Base-by-base conservation (phyloP, 1,139 yeast genomes). In the Pichia sp. region DNA sequence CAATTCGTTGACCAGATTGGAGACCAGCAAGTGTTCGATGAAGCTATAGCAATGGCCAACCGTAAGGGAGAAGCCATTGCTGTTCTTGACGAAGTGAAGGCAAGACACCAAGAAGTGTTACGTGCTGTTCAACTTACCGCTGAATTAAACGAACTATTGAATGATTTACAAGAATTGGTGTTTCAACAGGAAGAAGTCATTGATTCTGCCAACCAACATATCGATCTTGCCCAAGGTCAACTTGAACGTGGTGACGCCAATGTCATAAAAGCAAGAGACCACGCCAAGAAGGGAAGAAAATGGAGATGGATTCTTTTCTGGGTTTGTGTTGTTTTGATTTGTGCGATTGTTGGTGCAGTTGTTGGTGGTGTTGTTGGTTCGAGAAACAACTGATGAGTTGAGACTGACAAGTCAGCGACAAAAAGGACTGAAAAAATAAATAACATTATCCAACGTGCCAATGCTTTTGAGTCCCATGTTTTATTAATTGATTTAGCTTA, bases 51-150 rank as follows among this genome's bases (percentile, higher is more conserved):
- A 79, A 90, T 87, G 74, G 87, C 96, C 55, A 66, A 65, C 53
- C 85, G 97, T 74, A 85, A 96, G 67, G 99, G 99, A 63, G 97
- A 93, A 73, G 98, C 99, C 52, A 83, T 95, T 71, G 84, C 97
- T 40, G 99, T 95, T 3, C 80, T 93, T 65, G 88, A 90, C 66
- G 99, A 95, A 73, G 99, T 95, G 54, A 97, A 93, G 74, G 84
- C 89, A 49, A 86, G 99, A 76, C 99, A 95, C 76, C 86, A 89
- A 68, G 99, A 93, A 75, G 83, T 95, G 70, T 86, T 90, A 75
- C 89, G 90, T 75, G 87, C 95, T 72, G 98, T 92, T 74, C 85
- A 88, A 74, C 87, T 97, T 57, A 90, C 95, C 89, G 90, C 95
- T 47, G 99, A 93, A 74, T 82, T 93, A 70, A 90, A 96, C 48